These are phyloP conservation scores for Bassia scoparia DNA, from an alignment of 148 eudicot genomes.

Conservation along the genomic window DNA sequence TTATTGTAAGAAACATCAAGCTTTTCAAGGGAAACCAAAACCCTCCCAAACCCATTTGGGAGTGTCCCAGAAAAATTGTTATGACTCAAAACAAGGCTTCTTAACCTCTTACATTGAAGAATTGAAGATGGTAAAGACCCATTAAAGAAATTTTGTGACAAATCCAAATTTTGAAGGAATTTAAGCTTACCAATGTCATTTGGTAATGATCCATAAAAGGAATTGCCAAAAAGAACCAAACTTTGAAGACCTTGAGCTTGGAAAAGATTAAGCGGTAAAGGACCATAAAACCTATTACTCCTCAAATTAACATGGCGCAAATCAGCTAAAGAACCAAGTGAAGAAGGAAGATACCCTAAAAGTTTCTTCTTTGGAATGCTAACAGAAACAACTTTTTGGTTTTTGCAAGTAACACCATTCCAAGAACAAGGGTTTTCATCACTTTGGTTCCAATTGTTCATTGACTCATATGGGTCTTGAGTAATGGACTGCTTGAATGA, in stretches of 20 bases:
- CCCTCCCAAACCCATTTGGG: slow-evolving; percentile 68
- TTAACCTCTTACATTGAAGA: slow-evolving; percentile 65
- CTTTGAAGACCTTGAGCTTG: slow-evolving; percentile 72
- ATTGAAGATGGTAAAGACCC: slow-evolving; percentile 74
- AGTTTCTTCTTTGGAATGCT: slow-evolving; percentile 85
- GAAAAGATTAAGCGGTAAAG: slow-evolving; percentile 58
- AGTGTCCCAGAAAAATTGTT: slow-evolving; percentile 71
- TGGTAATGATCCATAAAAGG: slow-evolving; percentile 68
- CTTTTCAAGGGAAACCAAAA: slow-evolving; percentile 55
- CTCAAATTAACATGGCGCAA: slow-evolving; percentile 86
- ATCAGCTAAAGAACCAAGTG: slow-evolving; percentile 58
- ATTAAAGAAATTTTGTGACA: slow-evolving; percentile 68
- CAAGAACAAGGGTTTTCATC: slow-evolving; percentile 90
- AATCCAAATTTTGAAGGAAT: slow-evolving; percentile 69
- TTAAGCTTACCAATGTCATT: slow-evolving; percentile 63
- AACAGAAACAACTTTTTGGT: slow-evolving; percentile 64
- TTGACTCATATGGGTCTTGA: slow-evolving; percentile 71
- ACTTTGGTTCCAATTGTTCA: slow-evolving; percentile 68
- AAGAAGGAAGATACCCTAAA: slow-evolving; percentile 51
- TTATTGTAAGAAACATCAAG: slow-evolving; percentile 68
- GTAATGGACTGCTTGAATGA: slow-evolving; percentile 61
- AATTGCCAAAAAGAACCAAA: slow-evolving; percentile 81
- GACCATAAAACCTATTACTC: slow-evolving; percentile 61
- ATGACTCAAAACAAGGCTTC: slow-evolving; percentile 51
- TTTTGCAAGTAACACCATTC: slow-evolving; percentile 93